These are phyloP conservation scores for Bruguiera sexangula DNA, from an alignment of 345 rosid genomes.

Conservation along the genomic window DNA sequence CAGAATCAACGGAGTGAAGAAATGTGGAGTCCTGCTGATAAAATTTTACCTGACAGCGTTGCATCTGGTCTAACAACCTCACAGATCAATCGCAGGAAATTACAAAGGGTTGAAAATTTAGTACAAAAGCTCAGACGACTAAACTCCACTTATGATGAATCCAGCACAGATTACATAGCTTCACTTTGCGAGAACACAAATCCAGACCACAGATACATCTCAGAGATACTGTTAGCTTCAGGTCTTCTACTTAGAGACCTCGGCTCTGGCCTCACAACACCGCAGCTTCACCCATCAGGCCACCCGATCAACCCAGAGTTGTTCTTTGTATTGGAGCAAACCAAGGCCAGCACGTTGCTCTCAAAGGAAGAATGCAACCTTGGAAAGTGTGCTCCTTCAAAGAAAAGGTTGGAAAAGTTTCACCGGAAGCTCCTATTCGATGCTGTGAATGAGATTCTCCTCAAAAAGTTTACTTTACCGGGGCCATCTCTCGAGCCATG, in stretches of 20 bases:
- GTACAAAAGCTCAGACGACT: slow-evolving; percentile 82
- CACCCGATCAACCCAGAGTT: slow-evolving; percentile 86
- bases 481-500: slow-evolving; percentile 48
- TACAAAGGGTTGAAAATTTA: slow-evolving; percentile 77
- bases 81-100: slow-evolving; percentile 74
- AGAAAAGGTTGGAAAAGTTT: slow-evolving; percentile 45
- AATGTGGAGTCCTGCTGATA: slow-evolving; percentile 45
- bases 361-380: slow-evolving; percentile 43
- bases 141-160: slow-evolving; percentile 85
- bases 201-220: slow-evolving; percentile 91
- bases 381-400: slow-evolving; percentile 29
- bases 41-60: slow-evolving; percentile 29
- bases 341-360: slow-evolving; percentile 51
- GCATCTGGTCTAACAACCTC: slow-evolving; percentile 46
- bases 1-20: slow-evolving; percentile 34
- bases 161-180: slow-evolving; percentile 85
- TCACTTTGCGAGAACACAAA: slow-evolving; percentile 79
- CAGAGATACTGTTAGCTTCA: slow-evolving; percentile 88
- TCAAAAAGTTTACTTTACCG: slow-evolving; percentile 47
- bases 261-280: slow-evolving; percentile 50
- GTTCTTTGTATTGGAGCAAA: slow-evolving; percentile 86
- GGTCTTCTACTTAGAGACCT: slow-evolving; percentile 89
- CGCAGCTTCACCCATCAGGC: slow-evolving; percentile 86
- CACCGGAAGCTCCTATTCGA: slow-evolving; percentile 83
- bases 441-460: slow-evolving; percentile 75